These are phyloP conservation scores for Penicillium canariense DNA, from an alignment of 495 filamentous ascomycete species.

Conservation along the genomic window DNA sequence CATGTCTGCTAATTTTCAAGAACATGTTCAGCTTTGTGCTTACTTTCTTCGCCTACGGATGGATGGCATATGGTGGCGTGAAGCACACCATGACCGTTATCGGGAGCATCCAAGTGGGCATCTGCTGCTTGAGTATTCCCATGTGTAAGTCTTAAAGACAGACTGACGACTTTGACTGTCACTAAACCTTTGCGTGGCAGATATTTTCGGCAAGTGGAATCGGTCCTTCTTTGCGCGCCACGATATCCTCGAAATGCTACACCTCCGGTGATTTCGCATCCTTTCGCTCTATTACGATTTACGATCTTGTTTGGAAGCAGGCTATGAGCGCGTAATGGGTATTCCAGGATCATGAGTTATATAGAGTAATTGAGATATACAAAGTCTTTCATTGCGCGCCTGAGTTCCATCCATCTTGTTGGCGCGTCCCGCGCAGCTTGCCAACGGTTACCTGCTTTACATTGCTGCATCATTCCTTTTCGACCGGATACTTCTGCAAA, in stretches of 20 bases:
- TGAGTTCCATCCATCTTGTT: background rate
- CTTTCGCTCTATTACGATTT: background rate
- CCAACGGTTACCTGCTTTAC: background rate
- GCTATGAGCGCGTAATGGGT: background rate
- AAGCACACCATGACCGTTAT: constrained; percentile 67
- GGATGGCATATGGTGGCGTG: constrained; percentile 62
- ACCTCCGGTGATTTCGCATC: constrained; percentile 32
- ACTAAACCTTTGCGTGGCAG: constrained; percentile 35
- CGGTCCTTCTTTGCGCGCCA: constrained; percentile 68
- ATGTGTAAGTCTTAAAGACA: constrained; percentile 60
- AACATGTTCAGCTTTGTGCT: constrained; percentile 88
- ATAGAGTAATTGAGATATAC: background rate
- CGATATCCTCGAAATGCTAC: constrained; percentile 62
- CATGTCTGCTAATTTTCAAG: constrained; percentile 86
- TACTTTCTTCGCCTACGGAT: constrained; percentile 78
- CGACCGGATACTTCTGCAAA: constrained; percentile 59
- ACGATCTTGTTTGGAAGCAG: background rate
- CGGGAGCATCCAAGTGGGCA: constrained; percentile 69
- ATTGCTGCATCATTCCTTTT: constrained; percentile 15
- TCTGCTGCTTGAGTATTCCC: constrained; percentile 70
- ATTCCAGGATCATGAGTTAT: background rate
- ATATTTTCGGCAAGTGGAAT: constrained; percentile 78
- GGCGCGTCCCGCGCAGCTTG: background rate
- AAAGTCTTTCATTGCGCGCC: background rate
- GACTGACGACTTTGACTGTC: background rate